Evolutionary conservation across 2,329 filamentous ascomycete species (phyloP).

Genomic region (Lomentospora prolificans): DNA sequence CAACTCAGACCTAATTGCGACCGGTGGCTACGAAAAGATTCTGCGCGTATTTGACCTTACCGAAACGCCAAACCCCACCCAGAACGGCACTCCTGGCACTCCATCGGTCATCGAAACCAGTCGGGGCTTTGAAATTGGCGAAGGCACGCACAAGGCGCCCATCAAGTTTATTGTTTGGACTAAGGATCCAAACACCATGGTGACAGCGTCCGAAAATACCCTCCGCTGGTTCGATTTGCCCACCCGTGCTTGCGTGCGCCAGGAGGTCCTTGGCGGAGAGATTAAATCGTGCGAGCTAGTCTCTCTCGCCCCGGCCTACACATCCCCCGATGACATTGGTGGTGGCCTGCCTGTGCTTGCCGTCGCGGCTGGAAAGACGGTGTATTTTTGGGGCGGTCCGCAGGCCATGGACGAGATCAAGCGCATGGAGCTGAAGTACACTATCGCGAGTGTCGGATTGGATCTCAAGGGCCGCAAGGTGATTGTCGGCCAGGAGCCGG

Average conservation of each 20-base stretch:
- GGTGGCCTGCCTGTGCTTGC: conserved; percentile 65
- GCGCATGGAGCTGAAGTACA: conserved; percentile 67
- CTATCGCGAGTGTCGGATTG: conserved; percentile 82
- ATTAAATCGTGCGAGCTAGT: conserved; percentile 92
- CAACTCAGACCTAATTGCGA: conserved; percentile 75
- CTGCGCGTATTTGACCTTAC: conserved; percentile 85
- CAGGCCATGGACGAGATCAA: conserved; percentile 66
- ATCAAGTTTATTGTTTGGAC: conserved; percentile 98
- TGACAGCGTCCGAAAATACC: conserved; percentile 86
- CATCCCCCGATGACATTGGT: conserved; percentile 52
- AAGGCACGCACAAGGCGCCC: conserved; percentile 70
- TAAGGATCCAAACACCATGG: conserved; percentile 73
- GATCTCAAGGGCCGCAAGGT: conserved; percentile 74
- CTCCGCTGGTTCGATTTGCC: conserved; percentile 92
- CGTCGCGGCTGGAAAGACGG: conserved; percentile 86
- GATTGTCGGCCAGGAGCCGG: conserved; percentile 81
- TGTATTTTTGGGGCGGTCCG: conserved; percentile 80
- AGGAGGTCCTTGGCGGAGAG: conserved; percentile 69
- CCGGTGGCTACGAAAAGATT: conserved; percentile 93
- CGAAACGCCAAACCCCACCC: conserved; percentile 35
- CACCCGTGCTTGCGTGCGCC: conserved; percentile 61
- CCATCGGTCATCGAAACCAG: conserved; percentile 46
- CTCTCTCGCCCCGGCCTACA: conserved; percentile 48
- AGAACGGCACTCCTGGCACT: conserved; percentile 13
- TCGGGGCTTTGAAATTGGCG: conserved; percentile 75